Conservation (phyloP, 257 asterid species). For the Solanum bulbocastanum region DNA sequence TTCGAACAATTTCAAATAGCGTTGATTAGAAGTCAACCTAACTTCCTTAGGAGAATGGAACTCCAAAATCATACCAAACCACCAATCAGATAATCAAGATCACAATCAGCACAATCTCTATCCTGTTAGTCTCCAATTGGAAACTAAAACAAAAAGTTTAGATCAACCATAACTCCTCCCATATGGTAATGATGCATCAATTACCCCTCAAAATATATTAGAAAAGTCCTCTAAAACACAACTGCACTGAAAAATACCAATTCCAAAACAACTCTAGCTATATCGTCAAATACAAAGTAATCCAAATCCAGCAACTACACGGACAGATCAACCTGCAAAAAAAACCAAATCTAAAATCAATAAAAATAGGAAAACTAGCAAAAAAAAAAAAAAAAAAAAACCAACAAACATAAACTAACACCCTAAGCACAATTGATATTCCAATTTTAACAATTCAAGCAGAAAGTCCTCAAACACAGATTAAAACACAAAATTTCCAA, state of each 20-base stretch:
- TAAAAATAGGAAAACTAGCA: neutral
- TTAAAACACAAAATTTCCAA: neutral
- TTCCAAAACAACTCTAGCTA: constrained; percentile 2
- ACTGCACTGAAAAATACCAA: constrained; percentile 9
- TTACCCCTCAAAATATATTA: constrained; percentile 17
- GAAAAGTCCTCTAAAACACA: constrained; percentile 4
- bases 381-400: neutral
- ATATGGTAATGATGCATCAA: neutral
- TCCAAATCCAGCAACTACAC: constrained; percentile 9
- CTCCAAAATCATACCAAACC: neutral
- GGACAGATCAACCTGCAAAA: constrained; percentile 51
- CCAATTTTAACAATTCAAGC: neutral
- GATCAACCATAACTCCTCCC: constrained; percentile 17
- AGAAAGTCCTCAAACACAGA: neutral
- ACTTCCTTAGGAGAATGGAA: constrained; percentile 7
- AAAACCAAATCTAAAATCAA: constrained; percentile 2
- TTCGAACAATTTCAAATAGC: constrained; percentile 26
- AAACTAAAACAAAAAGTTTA: constrained; percentile 6
- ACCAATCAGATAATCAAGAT: neutral
- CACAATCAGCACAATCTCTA: neutral
- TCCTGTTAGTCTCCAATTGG: neutral
- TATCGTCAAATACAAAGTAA: constrained; percentile 4
- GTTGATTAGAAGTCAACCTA: constrained; percentile 13
- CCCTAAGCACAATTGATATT: neutral
- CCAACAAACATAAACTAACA: neutral